A percentile compares a stretch with the other conserved stretches of the same genome.
phyloP scores from a whole-genome alignment of 331 rosid genomes.

The Rhamnella rubrinervis region DNA sequence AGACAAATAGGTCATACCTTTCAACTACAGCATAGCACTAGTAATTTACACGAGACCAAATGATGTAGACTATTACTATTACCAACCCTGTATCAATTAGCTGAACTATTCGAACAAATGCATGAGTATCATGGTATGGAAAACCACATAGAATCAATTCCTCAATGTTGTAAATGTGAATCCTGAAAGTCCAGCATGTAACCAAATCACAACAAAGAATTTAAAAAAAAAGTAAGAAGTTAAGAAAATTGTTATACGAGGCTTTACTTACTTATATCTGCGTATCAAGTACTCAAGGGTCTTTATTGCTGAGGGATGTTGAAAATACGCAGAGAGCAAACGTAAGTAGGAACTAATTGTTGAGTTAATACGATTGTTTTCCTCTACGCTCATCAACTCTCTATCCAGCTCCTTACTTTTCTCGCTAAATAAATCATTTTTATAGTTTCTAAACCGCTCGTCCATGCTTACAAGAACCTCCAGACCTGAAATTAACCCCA shows the following conservation, averaged over 20 bases:
- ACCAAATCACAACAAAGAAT: constrained; percentile 1
- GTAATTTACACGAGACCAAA: constrained; percentile 1
- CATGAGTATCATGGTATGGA: constrained; percentile 87
- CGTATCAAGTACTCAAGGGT: constrained; percentile 92
- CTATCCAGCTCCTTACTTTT: constrained; percentile 70
- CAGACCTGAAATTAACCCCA: constrained; percentile 54
- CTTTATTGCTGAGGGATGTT: constrained; percentile 54
- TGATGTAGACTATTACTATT: constrained; percentile 5
- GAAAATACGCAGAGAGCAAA: constrained; percentile 67
- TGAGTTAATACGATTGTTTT: constrained; percentile 55
- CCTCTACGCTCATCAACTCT: constrained; percentile 63
- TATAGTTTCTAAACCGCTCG: constrained; percentile 62
- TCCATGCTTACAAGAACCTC: constrained; percentile 63
- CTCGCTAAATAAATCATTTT: constrained; percentile 67
- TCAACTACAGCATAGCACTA: not conserved
- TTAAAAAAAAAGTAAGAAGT: not conserved
- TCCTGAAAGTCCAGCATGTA: constrained; percentile 49
- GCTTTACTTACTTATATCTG: constrained; percentile 72
- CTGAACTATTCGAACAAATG: constrained; percentile 73
- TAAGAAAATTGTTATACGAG: not conserved
- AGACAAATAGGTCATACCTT: constrained; percentile 30
- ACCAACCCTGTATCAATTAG: constrained; percentile 67
- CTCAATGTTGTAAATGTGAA: constrained; percentile 67
- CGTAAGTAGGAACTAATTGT: constrained; percentile 62
- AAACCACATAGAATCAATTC: constrained; percentile 72